Conservation (phyloP, 2,329 filamentous ascomycete species). For the Tolypocladium tundrense region DNA sequence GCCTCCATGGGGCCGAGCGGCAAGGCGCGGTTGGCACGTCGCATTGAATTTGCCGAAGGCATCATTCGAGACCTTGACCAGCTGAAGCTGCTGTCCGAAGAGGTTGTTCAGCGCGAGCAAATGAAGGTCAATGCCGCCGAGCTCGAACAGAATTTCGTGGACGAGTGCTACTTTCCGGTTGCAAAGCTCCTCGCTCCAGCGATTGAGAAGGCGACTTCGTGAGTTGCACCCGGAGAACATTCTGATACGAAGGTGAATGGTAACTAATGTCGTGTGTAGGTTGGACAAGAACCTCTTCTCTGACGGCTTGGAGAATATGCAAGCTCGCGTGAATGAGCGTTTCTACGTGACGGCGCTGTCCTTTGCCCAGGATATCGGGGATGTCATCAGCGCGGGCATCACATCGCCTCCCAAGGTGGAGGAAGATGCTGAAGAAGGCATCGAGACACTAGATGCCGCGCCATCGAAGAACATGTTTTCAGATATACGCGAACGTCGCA, state of each 20-base stretch:
- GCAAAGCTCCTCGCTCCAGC: constrained; percentile 66
- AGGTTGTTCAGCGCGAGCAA: constrained; percentile 65
- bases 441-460: constrained; percentile 34
- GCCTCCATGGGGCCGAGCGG: constrained; percentile 87
- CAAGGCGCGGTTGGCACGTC: constrained; percentile 62
- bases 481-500: constrained; percentile 72
- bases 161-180: constrained; percentile 87
- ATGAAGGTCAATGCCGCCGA: constrained; percentile 68
- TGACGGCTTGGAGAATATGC: constrained; percentile 37
- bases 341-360: constrained; percentile 47
- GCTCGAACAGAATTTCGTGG: constrained; percentile 68
- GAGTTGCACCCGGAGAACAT: constrained; percentile 31
- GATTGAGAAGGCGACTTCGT: constrained; percentile 71
- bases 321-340: constrained; percentile 41
- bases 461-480: constrained; percentile 40
- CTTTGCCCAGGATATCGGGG: constrained; percentile 47
- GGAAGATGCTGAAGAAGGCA: constrained; percentile 15
- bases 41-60: constrained; percentile 78
- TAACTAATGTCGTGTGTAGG: constrained; percentile 33
- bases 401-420: constrained; percentile 26
- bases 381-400: constrained; percentile 43
- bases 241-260: constrained; percentile 3
- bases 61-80: constrained; percentile 69
- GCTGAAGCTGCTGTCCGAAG: constrained; percentile 58
- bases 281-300: constrained; percentile 56